Percentiles rank a stretch among this genome's conserved stretches.
These are phyloP conservation scores for Botryotinia convoluta DNA, from an alignment of 2,329 filamentous ascomycete species.

Conservation along the genomic window DNA sequence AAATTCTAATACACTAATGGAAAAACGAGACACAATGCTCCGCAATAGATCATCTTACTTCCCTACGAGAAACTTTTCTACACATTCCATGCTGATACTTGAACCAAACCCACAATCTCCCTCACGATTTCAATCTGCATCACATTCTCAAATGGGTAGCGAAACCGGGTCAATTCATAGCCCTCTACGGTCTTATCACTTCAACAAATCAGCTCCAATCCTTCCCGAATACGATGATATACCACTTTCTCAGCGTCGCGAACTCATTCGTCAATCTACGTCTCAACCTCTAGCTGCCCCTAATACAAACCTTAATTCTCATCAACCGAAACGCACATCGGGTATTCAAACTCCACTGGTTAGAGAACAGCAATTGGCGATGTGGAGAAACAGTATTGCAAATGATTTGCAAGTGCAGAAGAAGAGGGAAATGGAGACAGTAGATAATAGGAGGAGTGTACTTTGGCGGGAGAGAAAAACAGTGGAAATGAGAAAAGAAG, in stretches of 20 bases:
- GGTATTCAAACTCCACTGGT: conserved; percentile 43
- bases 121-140: neutral
- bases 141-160: conserved; percentile 30
- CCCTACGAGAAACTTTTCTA: conserved; percentile 7
- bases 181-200: neutral
- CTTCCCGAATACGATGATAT: conserved; percentile 60
- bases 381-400: conserved; percentile 64
- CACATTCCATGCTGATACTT: conserved; percentile 22
- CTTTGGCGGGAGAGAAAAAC: conserved; percentile 56
- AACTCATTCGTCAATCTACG: conserved; percentile 51
- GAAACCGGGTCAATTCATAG: conserved; percentile 45
- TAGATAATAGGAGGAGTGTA: conserved; percentile 53
- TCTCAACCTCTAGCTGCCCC: conserved; percentile 30
- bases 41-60: conserved; percentile 34
- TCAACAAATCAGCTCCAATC: conserved; percentile 27
- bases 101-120: conserved; percentile 27
- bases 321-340: conserved; percentile 52
- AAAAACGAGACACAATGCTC: conserved; percentile 53
- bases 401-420: conserved; percentile 53
- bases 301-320: conserved; percentile 47
- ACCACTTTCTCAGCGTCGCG: conserved; percentile 65
- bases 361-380: conserved; percentile 60
- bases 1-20: conserved; percentile 48
- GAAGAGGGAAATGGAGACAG: conserved; percentile 37
- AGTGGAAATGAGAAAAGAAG: conserved; percentile 57